Percentiles rank a stretch among this genome's conserved stretches.
These are phyloP conservation scores for Acacia crassicarpa DNA, from an alignment of 306 rosid species.

Conservation along the genomic window DNA sequence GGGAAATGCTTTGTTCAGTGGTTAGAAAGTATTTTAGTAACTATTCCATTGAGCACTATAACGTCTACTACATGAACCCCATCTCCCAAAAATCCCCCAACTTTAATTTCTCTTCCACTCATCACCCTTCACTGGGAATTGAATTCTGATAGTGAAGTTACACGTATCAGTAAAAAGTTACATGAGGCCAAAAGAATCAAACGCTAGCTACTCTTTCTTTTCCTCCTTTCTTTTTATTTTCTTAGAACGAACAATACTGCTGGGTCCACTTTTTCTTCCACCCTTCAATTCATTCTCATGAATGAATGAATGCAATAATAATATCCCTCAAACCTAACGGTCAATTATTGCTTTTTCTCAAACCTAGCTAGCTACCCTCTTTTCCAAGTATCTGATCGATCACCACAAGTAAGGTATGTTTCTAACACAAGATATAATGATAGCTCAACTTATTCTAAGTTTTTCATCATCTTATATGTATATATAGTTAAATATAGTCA, in stretches of 20 bases:
- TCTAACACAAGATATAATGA: constrained; percentile 79
- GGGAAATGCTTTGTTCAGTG: constrained; percentile 44
- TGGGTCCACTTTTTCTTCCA: neutral
- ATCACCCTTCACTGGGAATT: constrained; percentile 47
- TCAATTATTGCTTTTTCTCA: constrained; percentile 41
- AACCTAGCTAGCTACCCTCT: constrained; percentile 39
- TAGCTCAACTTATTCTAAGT: constrained; percentile 27
- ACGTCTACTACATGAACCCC: neutral
- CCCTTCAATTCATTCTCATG: neutral
- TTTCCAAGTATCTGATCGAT: constrained; percentile 45
- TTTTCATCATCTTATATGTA: no score
- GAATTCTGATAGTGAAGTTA: constrained; percentile 47
- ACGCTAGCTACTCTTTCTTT: neutral
- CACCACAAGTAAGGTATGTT: constrained; percentile 63
- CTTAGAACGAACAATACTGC: neutral
- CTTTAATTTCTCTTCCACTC: constrained; percentile 34
- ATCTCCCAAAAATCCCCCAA: constrained; percentile 45
- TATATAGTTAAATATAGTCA: no score
- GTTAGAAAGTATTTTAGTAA: constrained; percentile 19
- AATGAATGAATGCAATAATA: constrained; percentile 10
- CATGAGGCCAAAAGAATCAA: neutral
- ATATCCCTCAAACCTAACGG: constrained; percentile 42
- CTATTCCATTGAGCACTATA: constrained; percentile 35
- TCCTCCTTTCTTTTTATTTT: neutral
- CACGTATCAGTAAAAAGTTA: neutral